Base-by-base conservation (phyloP, 345 rosid genomes). In the Salix viminalis region DNA sequence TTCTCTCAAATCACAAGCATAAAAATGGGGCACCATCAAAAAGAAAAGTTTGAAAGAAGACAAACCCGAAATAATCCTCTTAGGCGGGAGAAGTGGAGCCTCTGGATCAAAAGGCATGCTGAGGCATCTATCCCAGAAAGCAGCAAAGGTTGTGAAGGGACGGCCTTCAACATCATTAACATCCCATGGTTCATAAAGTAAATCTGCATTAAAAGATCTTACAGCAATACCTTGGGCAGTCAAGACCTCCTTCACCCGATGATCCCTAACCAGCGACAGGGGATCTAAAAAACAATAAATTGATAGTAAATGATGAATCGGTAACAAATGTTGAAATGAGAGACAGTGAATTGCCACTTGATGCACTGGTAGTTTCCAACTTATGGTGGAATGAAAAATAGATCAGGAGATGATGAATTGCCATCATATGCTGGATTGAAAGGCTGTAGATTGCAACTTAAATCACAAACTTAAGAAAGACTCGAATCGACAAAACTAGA, bases 171-270 rank as follows among this genome's bases (percentile, higher is more conserved):
- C 91, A 86, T 93, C 97, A 75, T 86, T 91, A 72, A 95, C 91
- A 72, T 95, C 98, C 98, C 99, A 95, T 21, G 99, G 99, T 85
- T 95, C 99, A 77, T 95, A 95, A 16, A 95, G 99, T 88, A 95
- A 88, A 85, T 95, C 99, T 0, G 98, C 97, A 77, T 95, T 95
- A 70, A 88, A 95, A 30, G 99, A 90, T 79, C 89, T 80, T 56
- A 95, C 96, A 28, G 83, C 86, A 79, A 95, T 81, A 26, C 99
- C 99, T 69, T 89, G 88, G 26, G 88, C 87, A 34, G 91, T 85
- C 79, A 95, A 84, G 61, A 85, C 82, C 84, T 91, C 96, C 85
- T 93, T 95, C 60, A 93, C 96, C 34, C 91, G 90, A 77, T 93
- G 99, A 90, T 95, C 99, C 85, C 99, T 90, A 67, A 93, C 92